These are phyloP conservation scores for Aaosphaeria arxii DNA, from an alignment of 2,329 filamentous ascomycete genomes.

Conservation along the genomic window DNA sequence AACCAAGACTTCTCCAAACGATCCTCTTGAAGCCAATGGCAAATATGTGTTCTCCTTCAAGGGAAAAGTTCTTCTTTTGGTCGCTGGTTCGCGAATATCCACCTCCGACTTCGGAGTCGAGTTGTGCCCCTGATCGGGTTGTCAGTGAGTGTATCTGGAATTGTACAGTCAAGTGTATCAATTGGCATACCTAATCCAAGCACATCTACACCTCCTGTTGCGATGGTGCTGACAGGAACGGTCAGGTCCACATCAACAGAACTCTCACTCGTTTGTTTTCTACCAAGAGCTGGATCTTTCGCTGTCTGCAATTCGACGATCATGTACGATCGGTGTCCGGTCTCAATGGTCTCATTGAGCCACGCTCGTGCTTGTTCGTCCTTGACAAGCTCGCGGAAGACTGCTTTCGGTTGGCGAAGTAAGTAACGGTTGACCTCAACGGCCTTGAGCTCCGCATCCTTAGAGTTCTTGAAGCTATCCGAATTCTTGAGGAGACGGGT, in stretches of 20 bases:
- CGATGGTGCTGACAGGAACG: constrained; percentile 1
- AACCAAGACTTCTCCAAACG: constrained; percentile 2
- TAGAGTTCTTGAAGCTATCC: background rate
- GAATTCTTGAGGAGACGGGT: background rate
- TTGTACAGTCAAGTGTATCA: too few species aligned
- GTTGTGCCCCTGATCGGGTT: background rate
- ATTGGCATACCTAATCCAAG: background rate
- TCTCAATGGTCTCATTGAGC: constrained; percentile 4
- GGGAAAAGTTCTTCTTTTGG: background rate
- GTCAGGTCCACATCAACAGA: background rate
- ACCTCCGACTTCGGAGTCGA: background rate
- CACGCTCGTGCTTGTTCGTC: constrained; percentile 5
- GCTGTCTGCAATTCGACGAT: constrained; percentile 6
- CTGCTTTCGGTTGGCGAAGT: constrained; percentile 2
- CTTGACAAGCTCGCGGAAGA: constrained; percentile 1
- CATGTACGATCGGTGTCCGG: constrained; percentile 2
- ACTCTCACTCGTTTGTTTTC: background rate
- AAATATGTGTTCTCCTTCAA: constrained; percentile 5
- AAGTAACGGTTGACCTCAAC: constrained; percentile 4
- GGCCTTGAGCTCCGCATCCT: background rate
- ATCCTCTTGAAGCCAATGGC: constrained; percentile 6
- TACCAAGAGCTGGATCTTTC: background rate
- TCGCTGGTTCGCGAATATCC: background rate
- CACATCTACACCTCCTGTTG: constrained; percentile 1
- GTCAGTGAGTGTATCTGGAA: too few species aligned